phyloP scores from a whole-genome alignment of 139 green algal species.

The Mychonastes homosphaera region DNA sequence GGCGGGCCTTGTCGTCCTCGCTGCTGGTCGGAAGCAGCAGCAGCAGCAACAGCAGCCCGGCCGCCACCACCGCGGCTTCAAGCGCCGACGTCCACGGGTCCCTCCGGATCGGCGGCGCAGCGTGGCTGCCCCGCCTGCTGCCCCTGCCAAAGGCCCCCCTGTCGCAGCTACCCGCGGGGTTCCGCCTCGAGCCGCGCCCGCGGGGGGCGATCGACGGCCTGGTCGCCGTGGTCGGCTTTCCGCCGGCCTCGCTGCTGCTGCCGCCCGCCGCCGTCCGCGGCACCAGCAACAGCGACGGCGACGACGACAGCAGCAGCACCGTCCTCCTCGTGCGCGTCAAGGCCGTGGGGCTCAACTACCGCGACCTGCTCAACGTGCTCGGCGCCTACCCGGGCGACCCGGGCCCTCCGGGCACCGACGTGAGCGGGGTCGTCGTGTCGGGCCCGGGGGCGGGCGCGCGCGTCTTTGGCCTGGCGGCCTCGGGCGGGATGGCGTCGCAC shows the following conservation, averaged over 20 bases:
- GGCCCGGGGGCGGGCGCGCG: constrained; percentile 28
- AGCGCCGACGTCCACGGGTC: constrained; percentile 17
- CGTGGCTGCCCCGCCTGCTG: constrained; percentile 19
- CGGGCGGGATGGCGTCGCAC: constrained; percentile 51
- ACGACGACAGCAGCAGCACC: not conserved
- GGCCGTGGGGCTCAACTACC: constrained; percentile 80
- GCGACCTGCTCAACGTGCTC: constrained; percentile 67
- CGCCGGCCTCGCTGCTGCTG: not conserved
- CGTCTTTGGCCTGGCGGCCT: constrained; percentile 67
- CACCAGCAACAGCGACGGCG: too few species aligned
- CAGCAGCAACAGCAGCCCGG: not conserved
- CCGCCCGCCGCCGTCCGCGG: not conserved
- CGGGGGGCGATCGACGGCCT: constrained; percentile 14
- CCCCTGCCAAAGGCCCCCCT: constrained; percentile 21
- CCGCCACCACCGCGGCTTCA: not conserved
- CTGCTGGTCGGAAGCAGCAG: not conserved
- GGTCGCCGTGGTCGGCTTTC: not conserved
- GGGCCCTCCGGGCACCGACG: constrained; percentile 37
- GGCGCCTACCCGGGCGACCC: constrained; percentile 66
- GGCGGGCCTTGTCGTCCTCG: not conserved
- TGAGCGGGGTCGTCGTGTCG: constrained; percentile 37
- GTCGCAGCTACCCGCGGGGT: not conserved
- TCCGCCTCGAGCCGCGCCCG: constrained; percentile 7
- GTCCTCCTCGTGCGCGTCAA: constrained; percentile 39
- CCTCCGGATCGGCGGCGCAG: not conserved